Evolutionary conservation across 2,329 filamentous ascomycete species (phyloP).

Genomic region (Colletotrichum sojae): DNA sequence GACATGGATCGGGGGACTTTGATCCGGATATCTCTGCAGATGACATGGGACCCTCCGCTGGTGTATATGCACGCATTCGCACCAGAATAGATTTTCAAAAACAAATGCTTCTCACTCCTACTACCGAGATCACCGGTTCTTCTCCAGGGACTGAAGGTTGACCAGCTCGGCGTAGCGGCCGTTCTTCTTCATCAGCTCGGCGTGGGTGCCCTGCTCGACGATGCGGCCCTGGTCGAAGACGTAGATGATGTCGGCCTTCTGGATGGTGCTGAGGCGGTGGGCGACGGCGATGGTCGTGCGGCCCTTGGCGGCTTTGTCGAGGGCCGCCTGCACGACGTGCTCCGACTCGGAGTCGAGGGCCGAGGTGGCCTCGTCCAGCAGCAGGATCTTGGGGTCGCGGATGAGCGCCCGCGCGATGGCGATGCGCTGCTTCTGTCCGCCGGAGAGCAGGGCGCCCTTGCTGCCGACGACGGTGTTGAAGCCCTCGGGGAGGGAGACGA

Average conservation of each 20-base stretch:
- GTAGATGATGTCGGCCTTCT: constrained; percentile 94
- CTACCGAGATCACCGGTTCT: constrained; percentile 53
- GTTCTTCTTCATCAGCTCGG: constrained; percentile 77
- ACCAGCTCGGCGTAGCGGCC: constrained; percentile 85
- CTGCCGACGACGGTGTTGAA: constrained; percentile 89
- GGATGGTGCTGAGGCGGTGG: constrained; percentile 91
- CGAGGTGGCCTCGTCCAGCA: constrained; percentile 86
- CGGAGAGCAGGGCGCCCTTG: constrained; percentile 88
- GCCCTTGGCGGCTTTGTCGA: constrained; percentile 86
- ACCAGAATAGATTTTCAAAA: constrained; percentile 4
- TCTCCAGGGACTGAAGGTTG: constrained; percentile 83
- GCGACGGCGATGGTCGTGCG: constrained; percentile 95
- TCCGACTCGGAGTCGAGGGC: constrained; percentile 84
- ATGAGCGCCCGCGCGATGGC: constrained; percentile 93
- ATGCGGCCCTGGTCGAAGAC: constrained; percentile 94
- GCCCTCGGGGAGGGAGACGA: constrained; percentile 86
- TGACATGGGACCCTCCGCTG: constrained; percentile 10
- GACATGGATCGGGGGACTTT: constrained; percentile 25
- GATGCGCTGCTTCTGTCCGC: constrained; percentile 95
- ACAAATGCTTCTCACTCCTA: not conserved
- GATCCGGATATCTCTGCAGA: constrained; percentile 39
- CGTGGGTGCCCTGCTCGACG: constrained; percentile 87
- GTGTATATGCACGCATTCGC: constrained; percentile 22
- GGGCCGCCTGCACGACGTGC: constrained; percentile 83
- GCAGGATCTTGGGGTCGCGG: constrained; percentile 88